Evolutionary conservation across 371 early-diverging fungal genomes (phyloP), one percentile per base, ranked within the genome.

Genomic region (Apophysomyces elegans): DNA sequence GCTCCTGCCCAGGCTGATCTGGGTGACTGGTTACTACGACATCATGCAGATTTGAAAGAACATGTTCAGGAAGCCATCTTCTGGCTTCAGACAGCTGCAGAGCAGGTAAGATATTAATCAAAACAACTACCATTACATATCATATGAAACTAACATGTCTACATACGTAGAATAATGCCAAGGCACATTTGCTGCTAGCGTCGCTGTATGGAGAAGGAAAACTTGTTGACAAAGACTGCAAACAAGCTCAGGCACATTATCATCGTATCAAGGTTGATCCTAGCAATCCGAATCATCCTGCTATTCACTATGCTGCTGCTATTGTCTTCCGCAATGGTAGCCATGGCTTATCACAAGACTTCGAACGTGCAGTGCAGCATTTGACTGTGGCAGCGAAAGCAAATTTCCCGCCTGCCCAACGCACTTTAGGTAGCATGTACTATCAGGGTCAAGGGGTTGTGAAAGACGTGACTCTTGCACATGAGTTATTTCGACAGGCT

Each of bases 351-450:
- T 16, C 26, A 38, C 67, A 56, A 41, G 67, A 65, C 46, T 37
- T 18, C 14, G 56, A 32, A 44, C 62, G 56, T 11, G 80, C 80
- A 1, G 9, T 75, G 5, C 56, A 61, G 26, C 78, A 72, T 60
- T 68, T 74, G 9, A 43, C 32, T 0, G 62, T 60, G 41, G 59
- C 74, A 1, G 70, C 78, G 7, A 63, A 73, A 18, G 39, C 50
- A 21, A 76, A 72, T 2, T 64, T 62, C 61, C 50, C 73, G 5
- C 61, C 56, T 44, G 80, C 74, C 0, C 80, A 80, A 56, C 69
- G 68, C 21, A 45, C 72, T 6, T 65, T 83, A 0, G 85, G 84
- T 7, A 63, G 73, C 14, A 75, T 78, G 75, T 82, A 78, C 61
- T 70, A 76, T 9, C 71, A 79, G 60, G 79, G 75, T 6, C 54